Evolutionary conservation across 768 basidiomycete genomes (phyloP), one percentile per base, ranked within the genome.

Genomic region (Lenzites betulinus): DNA sequence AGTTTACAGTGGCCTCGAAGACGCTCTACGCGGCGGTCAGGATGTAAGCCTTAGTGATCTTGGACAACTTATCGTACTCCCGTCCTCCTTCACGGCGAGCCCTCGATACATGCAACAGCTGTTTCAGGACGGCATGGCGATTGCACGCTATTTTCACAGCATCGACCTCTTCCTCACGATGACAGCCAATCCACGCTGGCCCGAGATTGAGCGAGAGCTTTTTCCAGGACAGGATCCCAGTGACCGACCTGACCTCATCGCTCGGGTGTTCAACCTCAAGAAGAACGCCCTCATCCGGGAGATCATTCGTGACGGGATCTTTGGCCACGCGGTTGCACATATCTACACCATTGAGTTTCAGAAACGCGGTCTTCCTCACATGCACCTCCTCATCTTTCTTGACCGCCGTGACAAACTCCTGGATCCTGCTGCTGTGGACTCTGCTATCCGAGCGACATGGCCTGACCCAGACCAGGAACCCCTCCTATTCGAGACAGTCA

Each of bases 261-360:
- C 75, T 1, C 63, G 75, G 0, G 78, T 86, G 1, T 84, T 87
- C 62, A 42, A 77, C 16, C 42, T 69, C 47, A 83, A 84, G 66
- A 74, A 74, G 39, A 62, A 75, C 9, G 74, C 70, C 8, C 25
- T 71, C 11, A 23, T 71, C 0, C 38, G 76, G 3, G 70, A 73
- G 23, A 74, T 85, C 47, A 20, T 38, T 9, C 68, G 70, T 15
- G 26, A 75, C 42, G 75, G 76, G 7, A 69, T 79, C 43, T 76
- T 82, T 71, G 83, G 83, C 0, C 9, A 59, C 1, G 59, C 70
- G 6, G 76, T 75, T 35, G 83, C 78, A 7, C 69, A 75, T 57
- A 77, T 85, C 0, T 81, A 82, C 56, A 78, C 76, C 8, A 83
- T 84, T 51, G 81, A 87, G 60, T 86, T 84, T 64, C 84, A 86